A percentile compares a stretch with the other conserved stretches of the same genome.
Conservation (phyloP, 2,329 filamentous ascomycete genomes). For the Diaporthe australafricana region DNA sequence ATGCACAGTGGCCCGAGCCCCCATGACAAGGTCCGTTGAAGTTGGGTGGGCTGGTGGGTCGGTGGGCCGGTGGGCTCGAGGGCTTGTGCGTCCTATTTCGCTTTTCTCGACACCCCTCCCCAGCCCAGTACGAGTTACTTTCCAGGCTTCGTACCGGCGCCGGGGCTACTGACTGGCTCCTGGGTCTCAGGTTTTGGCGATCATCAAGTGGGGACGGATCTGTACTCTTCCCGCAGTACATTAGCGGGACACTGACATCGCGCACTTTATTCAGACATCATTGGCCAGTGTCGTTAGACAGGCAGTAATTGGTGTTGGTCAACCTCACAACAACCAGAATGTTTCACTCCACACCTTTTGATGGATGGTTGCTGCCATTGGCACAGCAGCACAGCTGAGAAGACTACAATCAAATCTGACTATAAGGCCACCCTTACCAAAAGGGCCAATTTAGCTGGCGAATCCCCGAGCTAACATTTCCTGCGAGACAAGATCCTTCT, state of each 20-base stretch:
- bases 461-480: neutral
- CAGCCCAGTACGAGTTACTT: conserved; percentile 13
- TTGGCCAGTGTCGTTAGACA: neutral
- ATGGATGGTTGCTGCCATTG: neutral
- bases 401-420: neutral
- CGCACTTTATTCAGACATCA: conserved; percentile 2
- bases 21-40: conserved; percentile 7
- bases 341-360: neutral
- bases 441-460: neutral
- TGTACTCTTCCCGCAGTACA: conserved; percentile 34
- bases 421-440: neutral
- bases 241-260: conserved; percentile 24
- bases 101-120: conserved; percentile 25
- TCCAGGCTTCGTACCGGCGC: conserved; percentile 19
- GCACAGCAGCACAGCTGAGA: neutral
- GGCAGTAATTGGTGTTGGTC: neutral
- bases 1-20: conserved; percentile 25
- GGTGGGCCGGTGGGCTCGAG: conserved; percentile 2
- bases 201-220: conserved; percentile 33
- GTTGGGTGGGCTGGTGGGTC: conserved; percentile 12
- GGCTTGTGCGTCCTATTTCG: conserved; percentile 34
- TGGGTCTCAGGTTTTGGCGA: conserved; percentile 31
- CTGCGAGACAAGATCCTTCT: neutral
- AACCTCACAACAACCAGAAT: conserved; percentile 1
- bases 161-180: conserved; percentile 31